phyloP scores from a whole-genome alignment of 129 eudicot species.

The Centaurea solstitialis region DNA sequence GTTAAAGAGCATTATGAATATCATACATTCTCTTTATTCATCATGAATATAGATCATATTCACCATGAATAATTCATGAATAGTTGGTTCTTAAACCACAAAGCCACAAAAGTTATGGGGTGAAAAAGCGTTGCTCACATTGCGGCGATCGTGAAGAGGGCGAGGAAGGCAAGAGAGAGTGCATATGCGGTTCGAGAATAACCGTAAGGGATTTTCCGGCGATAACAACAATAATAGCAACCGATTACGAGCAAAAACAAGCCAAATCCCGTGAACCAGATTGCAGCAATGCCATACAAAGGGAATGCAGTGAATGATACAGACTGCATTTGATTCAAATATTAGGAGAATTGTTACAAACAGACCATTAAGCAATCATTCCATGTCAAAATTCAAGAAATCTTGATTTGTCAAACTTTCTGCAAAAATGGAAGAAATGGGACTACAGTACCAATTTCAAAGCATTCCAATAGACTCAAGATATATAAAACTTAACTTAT shows the following conservation, averaged over 20 bases:
- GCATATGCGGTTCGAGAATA: constrained; percentile 61
- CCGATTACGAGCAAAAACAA: constrained; percentile 55
- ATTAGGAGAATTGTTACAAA: not conserved
- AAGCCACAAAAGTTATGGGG: not conserved
- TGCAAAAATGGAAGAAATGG: not conserved
- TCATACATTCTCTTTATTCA: not conserved
- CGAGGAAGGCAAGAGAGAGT: constrained; percentile 56
- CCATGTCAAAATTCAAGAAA: not conserved
- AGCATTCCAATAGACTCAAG: no score
- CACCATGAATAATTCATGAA: not conserved
- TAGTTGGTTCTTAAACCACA: not conserved
- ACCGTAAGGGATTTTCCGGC: constrained; percentile 45
- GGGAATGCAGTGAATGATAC: constrained; percentile 66
- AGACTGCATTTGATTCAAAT: constrained; percentile 57
- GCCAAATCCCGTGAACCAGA: constrained; percentile 79
- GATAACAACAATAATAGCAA: constrained; percentile 53
- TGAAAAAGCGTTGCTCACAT: constrained; percentile 37
- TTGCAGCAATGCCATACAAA: constrained; percentile 56
- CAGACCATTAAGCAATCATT: not conserved
- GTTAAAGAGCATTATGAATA: no score
- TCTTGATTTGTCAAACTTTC: not conserved
- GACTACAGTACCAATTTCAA: no score
- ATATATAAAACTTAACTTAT: no score
- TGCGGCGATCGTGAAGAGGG: constrained; percentile 64
- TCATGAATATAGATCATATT: not conserved